Evolutionary conservation across 192 early-diverging fungal genomes (phyloP).

Genomic region (Thoreauomyces humboldtii): DNA sequence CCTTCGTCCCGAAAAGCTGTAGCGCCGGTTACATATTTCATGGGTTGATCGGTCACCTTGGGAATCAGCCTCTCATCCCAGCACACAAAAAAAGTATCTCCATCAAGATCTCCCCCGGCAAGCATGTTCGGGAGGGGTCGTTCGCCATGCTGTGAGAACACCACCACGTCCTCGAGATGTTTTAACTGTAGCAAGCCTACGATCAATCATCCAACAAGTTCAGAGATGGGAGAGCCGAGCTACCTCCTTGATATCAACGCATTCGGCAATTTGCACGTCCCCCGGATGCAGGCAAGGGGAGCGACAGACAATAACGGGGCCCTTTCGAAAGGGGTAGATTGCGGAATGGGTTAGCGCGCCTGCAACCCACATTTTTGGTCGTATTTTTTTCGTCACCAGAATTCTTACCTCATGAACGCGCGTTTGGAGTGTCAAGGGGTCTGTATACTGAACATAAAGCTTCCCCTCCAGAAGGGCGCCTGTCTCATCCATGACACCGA

Average conservation of each 20-base stretch:
- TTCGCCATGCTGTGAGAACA: conserved; percentile 65
- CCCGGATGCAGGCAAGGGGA: conserved; percentile 41
- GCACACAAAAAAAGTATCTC: conserved; percentile 59
- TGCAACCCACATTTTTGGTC: too few relatives aligned
- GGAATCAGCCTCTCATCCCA: conserved; percentile 30
- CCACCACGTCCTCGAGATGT: conserved; percentile 63
- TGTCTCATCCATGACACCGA: conserved; percentile 49
- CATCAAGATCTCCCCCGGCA: conserved; percentile 80
- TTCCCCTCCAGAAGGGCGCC: conserved; percentile 29
- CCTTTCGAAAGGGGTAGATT: too few relatives aligned
- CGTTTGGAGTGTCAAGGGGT: conserved; percentile 24
- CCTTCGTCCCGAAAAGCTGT: background rate
- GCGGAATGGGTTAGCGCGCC: too few relatives aligned
- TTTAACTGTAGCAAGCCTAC: conserved; percentile 14
- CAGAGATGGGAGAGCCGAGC: too few relatives aligned
- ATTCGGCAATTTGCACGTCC: conserved; percentile 36
- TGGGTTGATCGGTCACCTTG: conserved; percentile 6
- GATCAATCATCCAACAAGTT: too few relatives aligned
- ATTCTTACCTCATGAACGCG: conserved; percentile 16
- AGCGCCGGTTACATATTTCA: conserved; percentile 25
- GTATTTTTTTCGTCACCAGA: too few relatives aligned
- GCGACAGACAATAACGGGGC: conserved; percentile 15
- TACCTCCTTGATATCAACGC: conserved; percentile 30
- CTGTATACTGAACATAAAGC: conserved; percentile 45
- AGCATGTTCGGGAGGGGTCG: conserved; percentile 74